These are phyloP conservation scores for Flaveria robusta DNA, from an alignment of 129 eudicot species.

Conservation along the genomic window DNA sequence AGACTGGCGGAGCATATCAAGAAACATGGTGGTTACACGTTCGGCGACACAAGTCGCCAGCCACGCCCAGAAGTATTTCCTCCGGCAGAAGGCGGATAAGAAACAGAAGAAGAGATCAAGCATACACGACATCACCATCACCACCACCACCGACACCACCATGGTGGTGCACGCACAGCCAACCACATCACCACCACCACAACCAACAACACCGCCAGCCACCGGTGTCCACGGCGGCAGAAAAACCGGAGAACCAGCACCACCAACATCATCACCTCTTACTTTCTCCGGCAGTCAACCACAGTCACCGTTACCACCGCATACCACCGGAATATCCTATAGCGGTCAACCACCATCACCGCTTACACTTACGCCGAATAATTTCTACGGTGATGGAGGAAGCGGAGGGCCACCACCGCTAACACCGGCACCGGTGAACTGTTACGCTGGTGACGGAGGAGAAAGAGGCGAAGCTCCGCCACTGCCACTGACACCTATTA, in stretches of 20 bases:
- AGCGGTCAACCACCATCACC: not conserved
- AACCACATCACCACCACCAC: not conserved
- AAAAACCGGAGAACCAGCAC: not conserved
- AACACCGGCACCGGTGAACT: not conserved
- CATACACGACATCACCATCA: constrained; percentile 18
- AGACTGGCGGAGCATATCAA: constrained; percentile 16
- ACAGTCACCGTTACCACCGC: not conserved
- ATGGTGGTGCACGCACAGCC: constrained; percentile 5
- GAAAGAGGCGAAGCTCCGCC: too few relatives aligned
- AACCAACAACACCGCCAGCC: not conserved
- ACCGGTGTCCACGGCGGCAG: too few relatives aligned
- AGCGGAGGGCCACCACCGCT: not conserved
- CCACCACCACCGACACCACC: not conserved
- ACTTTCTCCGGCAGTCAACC: not conserved
- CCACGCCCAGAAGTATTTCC: constrained; percentile 18
- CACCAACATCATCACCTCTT: not conserved
- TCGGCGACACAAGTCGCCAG: constrained; percentile 11
- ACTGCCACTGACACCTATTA: too few relatives aligned
- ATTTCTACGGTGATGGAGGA: not conserved
- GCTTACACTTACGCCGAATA: not conserved
- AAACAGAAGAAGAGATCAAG: constrained; percentile 11
- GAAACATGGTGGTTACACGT: constrained; percentile 6
- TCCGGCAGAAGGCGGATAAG: not conserved
- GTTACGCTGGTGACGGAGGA: not conserved
- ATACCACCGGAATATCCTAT: too few relatives aligned